Percentiles rank a stretch among this genome's conserved stretches.
Evolutionary conservation across 2,329 filamentous ascomycete genomes (phyloP).

Genomic region (Ophiostoma populinum): DNA sequence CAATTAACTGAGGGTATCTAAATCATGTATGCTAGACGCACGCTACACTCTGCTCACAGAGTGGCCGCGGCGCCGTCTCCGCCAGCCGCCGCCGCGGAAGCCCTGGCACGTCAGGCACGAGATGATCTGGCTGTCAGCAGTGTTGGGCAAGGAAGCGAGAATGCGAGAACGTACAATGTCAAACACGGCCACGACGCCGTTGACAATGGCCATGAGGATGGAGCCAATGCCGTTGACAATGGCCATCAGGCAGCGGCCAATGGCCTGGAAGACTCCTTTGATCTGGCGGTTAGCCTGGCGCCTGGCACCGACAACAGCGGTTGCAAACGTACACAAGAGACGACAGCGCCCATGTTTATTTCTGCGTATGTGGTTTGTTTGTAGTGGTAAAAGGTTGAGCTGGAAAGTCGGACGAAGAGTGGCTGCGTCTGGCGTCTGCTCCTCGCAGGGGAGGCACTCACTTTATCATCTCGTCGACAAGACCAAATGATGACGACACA

Average conservation of each 20-base stretch:
- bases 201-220: slow-evolving; percentile 49
- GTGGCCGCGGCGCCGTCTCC: slow-evolving; percentile 6
- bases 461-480: no score
- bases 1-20: not conserved
- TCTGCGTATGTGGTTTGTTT: slow-evolving; percentile 1
- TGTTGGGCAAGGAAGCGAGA: no score
- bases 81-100: slow-evolving; percentile 18
- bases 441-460: no score
- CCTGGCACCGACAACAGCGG: no score
- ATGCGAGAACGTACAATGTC: slow-evolving; percentile 26
- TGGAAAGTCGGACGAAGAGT: no score
- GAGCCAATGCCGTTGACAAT: slow-evolving; percentile 49
- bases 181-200: slow-evolving; percentile 46
- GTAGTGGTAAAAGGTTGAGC: no score
- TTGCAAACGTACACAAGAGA: slow-evolving; percentile 69
- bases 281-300: slow-evolving; percentile 21
- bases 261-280: slow-evolving; percentile 39
- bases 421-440: no score
- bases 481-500: no score
- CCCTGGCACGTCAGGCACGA: slow-evolving; percentile 42
- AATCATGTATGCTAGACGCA: not conserved
- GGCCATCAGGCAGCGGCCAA: slow-evolving; percentile 50
- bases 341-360: slow-evolving; percentile 60
- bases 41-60: slow-evolving; percentile 3
- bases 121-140: slow-evolving; percentile 27